phyloP scores from a whole-genome alignment of 1,284 basidiomycete species.

The Ceratobasidium sp. region DNA sequence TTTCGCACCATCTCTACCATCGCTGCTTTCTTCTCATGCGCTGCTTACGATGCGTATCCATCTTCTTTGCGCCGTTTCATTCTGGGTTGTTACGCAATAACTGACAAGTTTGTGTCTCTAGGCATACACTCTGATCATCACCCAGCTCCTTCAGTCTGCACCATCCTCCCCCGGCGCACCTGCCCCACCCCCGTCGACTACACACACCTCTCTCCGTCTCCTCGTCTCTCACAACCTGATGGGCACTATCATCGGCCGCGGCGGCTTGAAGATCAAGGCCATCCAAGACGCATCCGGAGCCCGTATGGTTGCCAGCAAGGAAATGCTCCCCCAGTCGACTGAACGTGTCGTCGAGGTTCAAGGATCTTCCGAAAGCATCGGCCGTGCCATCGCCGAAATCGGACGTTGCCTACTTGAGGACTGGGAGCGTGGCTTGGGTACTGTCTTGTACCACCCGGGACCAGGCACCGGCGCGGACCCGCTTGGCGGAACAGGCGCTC shows the following conservation, averaged over 20 bases:
- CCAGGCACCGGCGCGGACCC: constrained; percentile 59
- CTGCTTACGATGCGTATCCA: constrained; percentile 17
- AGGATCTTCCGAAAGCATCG: constrained; percentile 89
- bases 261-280: constrained; percentile 98
- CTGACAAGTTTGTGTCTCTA: constrained; percentile 48
- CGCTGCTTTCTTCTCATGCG: background rate
- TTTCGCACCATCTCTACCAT: background rate
- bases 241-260: constrained; percentile 98
- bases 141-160: constrained; percentile 80
- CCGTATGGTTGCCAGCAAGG: constrained; percentile 97
- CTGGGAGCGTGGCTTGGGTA: constrained; percentile 92
- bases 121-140: constrained; percentile 95
- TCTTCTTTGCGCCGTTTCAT: constrained; percentile 2
- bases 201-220: constrained; percentile 90
- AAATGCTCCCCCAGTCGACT: constrained; percentile 98
- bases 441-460: constrained; percentile 94
- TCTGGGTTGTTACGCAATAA: constrained; percentile 8
- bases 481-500: constrained; percentile 33
- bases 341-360: constrained; percentile 98
- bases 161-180: constrained; percentile 68
- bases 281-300: constrained; percentile 98
- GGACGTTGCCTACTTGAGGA: constrained; percentile 95
- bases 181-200: constrained; percentile 64
- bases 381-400: constrained; percentile 92
- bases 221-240: constrained; percentile 99